Base-by-base conservation (phyloP, 805 yeast species). In the Jamesozyma rosinii region DNA sequence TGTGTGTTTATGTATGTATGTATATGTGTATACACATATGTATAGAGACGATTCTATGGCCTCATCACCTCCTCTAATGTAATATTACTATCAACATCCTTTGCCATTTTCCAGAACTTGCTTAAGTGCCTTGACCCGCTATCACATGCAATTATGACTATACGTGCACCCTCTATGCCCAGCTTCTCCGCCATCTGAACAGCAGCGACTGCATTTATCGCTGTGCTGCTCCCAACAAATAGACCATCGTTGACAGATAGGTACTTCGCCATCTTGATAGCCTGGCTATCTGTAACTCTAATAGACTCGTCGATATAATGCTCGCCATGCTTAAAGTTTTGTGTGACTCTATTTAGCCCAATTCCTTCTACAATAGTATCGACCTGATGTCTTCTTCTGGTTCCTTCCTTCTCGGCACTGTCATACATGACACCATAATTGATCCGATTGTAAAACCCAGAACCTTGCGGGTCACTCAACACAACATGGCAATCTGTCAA, bases 371-470 rank as follows among this genome's bases (percentile, higher is more conserved):
- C 81, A 1, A 89, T 57, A 0, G 97, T 92, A 61, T 90, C 98
- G 1, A 90, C 97, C 64, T 90, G 98, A 61, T 92, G 97, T 52
- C 98, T 69, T 57, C 97, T 73, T 53, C 97, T 71, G 0, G 92
- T 84, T 1, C 98, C 98, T 65, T 90, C 98, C 50, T 75, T 80
- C 62, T 90, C 98, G 6, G 77, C 88, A 2, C 71, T 50, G 54
- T 89, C 95, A 61, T 86, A 90, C 97, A 92, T 88, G 3, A 90
- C 97, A 1, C 97, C 97, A 55, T 67, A 78, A 54, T 85, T 85
- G 41, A 90, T 76, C 47, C 95, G 68, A 64, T 90, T 87, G 57
- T 73, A 84, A 49, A 92, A 74, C 0, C 98, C 98, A 14, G 92
- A 81, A 0, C 98, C 98, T 55, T 87, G 97, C 0, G 97, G 97